Evolutionary conservation across 345 rosid genomes (phyloP), one percentile per base, ranked within the genome.

Genomic region (Populus pruinosa): DNA sequence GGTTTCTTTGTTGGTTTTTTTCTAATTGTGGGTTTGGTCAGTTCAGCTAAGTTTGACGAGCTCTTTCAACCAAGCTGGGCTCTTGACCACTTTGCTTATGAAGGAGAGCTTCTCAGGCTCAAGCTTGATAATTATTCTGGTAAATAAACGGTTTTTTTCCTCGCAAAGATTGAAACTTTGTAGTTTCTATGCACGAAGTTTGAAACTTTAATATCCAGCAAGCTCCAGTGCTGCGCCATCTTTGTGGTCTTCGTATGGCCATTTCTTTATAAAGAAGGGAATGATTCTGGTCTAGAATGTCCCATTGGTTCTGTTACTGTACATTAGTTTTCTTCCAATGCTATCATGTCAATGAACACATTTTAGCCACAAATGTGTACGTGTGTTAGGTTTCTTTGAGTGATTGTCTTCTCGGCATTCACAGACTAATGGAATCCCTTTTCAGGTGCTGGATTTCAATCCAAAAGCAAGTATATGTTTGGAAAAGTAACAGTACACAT

Each of bases 121-220:
- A 96, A 89, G 76, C 99, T 96, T 71, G 99, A 96, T 82, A 91
- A 87, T 62, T 88, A 25, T 82, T 96, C 99, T 50, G 99, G 99
- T 96, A 87, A 41, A 12, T n/a, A 75, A 25, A n/a, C n/a, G n/a
- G n/a, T n/a, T n/a, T n/a, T 25, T 25, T 25, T 25, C 27, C 27
- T 0, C 27, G 27, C 27, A 25, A 25, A 25, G 0, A 25, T 0
- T 25, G 27, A 25, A 25, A 25, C 27, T 25, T 25, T 25, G 27
- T n/a, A n/a, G n/a, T n/a, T n/a, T n/a, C n/a, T n/a, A n/a, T n/a
- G n/a, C n/a, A n/a, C n/a, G n/a, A n/a, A n/a, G n/a, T n/a, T 70
- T 47, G n/a, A 71, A 50, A 47, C 65, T 72, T 72, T 33, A 4
- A 17, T 27, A 9, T 8, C 8, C 69, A 16, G 35, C 35, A 14